Evolutionary conservation across 176 grass and related monocot genomes (phyloP).

Genomic region (Aegilops sharonensis): DNA sequence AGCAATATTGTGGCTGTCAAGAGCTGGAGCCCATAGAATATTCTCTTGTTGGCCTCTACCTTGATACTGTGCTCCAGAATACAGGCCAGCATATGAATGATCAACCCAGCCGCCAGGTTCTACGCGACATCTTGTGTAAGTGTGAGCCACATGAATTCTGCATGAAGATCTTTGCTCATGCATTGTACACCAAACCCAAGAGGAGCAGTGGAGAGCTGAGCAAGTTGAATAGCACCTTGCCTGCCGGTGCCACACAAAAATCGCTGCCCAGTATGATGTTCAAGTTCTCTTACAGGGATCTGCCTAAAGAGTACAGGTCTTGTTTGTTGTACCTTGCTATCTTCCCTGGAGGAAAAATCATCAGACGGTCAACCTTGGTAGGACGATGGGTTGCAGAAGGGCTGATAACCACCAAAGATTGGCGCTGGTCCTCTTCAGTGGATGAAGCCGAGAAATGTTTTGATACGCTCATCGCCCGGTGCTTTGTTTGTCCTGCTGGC

Average conservation of each 20-base stretch:
- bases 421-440: background rate
- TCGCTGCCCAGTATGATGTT: background rate
- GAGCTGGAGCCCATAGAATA: too few species aligned
- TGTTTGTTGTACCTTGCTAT: slow-evolving; percentile 8
- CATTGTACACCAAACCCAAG: background rate
- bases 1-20: background rate
- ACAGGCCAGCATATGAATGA: too few species aligned
- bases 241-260: too few species aligned
- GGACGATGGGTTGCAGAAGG: background rate
- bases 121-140: background rate
- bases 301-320: background rate
- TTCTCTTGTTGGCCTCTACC: too few species aligned
- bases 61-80: too few species aligned
- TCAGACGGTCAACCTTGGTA: slow-evolving; percentile 10
- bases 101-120: too few species aligned
- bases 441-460: background rate
- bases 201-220: background rate
- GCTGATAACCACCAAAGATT: background rate
- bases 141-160: background rate
- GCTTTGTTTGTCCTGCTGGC: background rate
- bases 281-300: background rate
- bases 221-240: background rate
- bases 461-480: background rate
- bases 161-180: background rate
- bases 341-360: background rate